Evolutionary conservation across 139 green algal genomes (phyloP), one percentile per base, ranked within the genome.

Genomic region (Trebouxia sp.): DNA sequence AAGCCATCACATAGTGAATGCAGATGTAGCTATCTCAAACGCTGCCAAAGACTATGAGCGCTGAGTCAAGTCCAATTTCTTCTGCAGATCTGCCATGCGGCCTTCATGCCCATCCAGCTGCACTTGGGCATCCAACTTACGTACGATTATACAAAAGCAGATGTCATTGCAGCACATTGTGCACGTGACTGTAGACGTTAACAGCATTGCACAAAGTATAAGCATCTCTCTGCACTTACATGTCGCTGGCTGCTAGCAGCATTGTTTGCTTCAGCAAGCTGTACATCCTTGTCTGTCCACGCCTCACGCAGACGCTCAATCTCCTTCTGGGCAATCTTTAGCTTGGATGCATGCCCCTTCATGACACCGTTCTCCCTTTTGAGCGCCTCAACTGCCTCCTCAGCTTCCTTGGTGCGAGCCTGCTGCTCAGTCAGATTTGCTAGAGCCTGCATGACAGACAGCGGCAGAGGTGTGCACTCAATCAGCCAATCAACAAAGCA

Each of bases 221-320:
- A n/a, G n/a, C n/a, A n/a, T n/a, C n/a, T n/a, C n/a, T n/a, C n/a
- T n/a, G n/a, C 20, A 1, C 62, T 45, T 72, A 72, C 62, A 45
- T 72, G 62, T 14, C 62, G 32, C 14, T 72, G 62, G 14, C 28
- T 35, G 35, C 62, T 72, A n/a, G 62, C 62, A 45, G 20, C 26
- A 35, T 35, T 72, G 32, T 72, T 72, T 12, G 62, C 62, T n/a
- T 72, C 62, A 3, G 62, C 62, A 2, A 72, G 62, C 62, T 72
- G 62, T 22, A 72, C 62, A 45, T 72, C 62, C 32, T 72, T 72
- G 62, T 72, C 62, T 43, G 32, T 72, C 62, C 62, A 72, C 43
- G 62, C 62, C 62, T 72, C 62, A 72, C 62, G 62, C 35, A 72
- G 62, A 32, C 62, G 42, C 62, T 72, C 62, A 45, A 45, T 72